These are phyloP conservation scores for Phytophthora pseudosyringae DNA, from an alignment of 352 stramenopile species.

Conservation along the genomic window DNA sequence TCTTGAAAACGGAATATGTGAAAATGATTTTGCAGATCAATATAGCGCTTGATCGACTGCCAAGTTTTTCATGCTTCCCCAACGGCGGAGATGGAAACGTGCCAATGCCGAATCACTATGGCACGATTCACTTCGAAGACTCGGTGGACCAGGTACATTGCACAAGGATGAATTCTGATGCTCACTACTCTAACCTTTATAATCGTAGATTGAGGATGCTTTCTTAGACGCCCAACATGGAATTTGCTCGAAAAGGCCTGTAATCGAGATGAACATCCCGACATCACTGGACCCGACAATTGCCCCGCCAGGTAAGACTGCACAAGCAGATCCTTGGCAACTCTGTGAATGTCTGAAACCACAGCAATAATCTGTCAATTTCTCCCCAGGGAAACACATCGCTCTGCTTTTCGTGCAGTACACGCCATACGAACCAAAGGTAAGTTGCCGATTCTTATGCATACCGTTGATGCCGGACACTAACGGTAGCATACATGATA, in stretches of 20 bases:
- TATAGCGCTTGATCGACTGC: slow-evolving; percentile 80
- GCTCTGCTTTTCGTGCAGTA: slow-evolving; percentile 93
- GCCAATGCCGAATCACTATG: slow-evolving; percentile 82
- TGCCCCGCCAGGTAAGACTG: slow-evolving; percentile 58
- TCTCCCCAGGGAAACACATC: slow-evolving; percentile 81
- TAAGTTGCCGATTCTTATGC: slow-evolving; percentile 11
- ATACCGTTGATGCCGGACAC: neutral
- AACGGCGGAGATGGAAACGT: slow-evolving; percentile 62
- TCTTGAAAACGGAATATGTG: neutral
- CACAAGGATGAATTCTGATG: neutral
- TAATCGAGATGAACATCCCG: slow-evolving; percentile 94
- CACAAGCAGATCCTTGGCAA: neutral
- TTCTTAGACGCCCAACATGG: slow-evolving; percentile 84
- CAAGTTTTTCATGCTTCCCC: slow-evolving; percentile 85
- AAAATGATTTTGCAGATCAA: slow-evolving; percentile 78
- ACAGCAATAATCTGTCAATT: neutral
- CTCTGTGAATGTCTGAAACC: neutral
- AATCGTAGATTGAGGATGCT: slow-evolving; percentile 84
- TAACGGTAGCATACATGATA: neutral
- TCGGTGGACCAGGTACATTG: slow-evolving; percentile 58
- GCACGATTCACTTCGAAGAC: slow-evolving; percentile 92
- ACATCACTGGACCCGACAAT: slow-evolving; percentile 86
- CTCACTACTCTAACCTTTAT: slow-evolving; percentile 1
- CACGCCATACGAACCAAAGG: slow-evolving; percentile 87
- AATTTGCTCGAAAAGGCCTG: slow-evolving; percentile 68